Conservation (phyloP, 257 asterid genomes). For the Solanum corneliomulleri region DNA sequence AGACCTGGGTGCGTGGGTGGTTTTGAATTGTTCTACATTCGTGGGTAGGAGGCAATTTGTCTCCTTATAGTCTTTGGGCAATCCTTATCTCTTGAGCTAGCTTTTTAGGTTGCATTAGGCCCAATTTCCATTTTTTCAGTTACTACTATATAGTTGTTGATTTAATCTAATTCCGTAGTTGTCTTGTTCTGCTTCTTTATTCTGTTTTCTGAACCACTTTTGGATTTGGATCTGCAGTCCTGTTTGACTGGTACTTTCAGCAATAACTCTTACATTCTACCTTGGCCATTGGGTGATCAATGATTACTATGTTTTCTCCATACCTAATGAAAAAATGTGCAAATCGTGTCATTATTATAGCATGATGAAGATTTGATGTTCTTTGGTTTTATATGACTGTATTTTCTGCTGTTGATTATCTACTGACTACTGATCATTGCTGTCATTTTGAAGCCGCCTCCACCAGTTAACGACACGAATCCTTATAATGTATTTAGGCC, state of each 20-base stretch:
- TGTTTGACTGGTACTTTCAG: background rate
- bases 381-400: background rate
- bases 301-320: background rate
- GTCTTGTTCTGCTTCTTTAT: background rate
- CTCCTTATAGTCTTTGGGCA: background rate
- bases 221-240: background rate
- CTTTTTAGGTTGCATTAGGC: background rate
- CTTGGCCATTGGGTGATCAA: background rate
- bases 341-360: background rate
- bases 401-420: background rate
- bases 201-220: background rate
- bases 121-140: background rate
- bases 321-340: background rate
- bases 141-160: background rate
- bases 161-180: background rate
- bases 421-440: conserved; percentile 17
- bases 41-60: background rate
- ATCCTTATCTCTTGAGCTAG: background rate
- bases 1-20: background rate
- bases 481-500: conserved; percentile 99
- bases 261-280: background rate
- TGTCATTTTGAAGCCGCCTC: conserved; percentile 73
- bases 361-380: background rate
- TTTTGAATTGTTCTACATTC: background rate
- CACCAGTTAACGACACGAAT: conserved; percentile 94